These are phyloP conservation scores for Cnidoscolus chayamansa DNA, from an alignment of 441 rosid species.

Conservation along the genomic window DNA sequence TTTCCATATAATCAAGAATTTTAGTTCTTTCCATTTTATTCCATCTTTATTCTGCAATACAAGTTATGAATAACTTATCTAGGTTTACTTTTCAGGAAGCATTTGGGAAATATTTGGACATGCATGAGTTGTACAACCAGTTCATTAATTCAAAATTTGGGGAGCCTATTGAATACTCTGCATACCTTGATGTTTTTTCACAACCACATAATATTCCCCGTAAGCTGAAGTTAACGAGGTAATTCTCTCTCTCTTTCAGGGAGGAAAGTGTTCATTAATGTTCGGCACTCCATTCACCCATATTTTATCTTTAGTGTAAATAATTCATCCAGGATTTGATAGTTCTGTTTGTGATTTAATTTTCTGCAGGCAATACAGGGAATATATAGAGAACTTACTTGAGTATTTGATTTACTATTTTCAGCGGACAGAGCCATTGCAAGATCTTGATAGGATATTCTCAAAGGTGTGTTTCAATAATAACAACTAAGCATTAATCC, in stretches of 20 bases:
- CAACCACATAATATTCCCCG: constrained; percentile 54
- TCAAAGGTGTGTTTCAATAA: constrained; percentile 50
- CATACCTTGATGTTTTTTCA: constrained; percentile 75
- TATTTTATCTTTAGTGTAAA: constrained; percentile 15
- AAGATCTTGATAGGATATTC: constrained; percentile 87
- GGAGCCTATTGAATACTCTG: constrained; percentile 74
- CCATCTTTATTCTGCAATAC: background rate
- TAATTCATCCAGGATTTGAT: constrained; percentile 7
- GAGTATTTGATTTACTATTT: constrained; percentile 76
- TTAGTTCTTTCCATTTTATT: background rate
- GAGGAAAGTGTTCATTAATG: background rate
- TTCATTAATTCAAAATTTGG: constrained; percentile 86
- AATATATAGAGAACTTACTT: constrained; percentile 73
- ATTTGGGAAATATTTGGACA: constrained; percentile 71
- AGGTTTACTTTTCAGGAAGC: constrained; percentile 62
- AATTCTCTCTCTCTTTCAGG: background rate
- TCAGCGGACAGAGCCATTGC: constrained; percentile 89
- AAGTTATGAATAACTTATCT: constrained; percentile 12
- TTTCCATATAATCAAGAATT: background rate
- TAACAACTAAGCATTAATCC: no score
- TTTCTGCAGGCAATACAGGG: constrained; percentile 71
- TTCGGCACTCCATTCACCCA: constrained; percentile 13
- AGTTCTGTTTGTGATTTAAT: constrained; percentile 7
- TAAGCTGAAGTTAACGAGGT: constrained; percentile 71
- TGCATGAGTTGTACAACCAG: constrained; percentile 87